phyloP scores from a whole-genome alignment of 768 basidiomycete species.

The Boletus bicolor region DNA sequence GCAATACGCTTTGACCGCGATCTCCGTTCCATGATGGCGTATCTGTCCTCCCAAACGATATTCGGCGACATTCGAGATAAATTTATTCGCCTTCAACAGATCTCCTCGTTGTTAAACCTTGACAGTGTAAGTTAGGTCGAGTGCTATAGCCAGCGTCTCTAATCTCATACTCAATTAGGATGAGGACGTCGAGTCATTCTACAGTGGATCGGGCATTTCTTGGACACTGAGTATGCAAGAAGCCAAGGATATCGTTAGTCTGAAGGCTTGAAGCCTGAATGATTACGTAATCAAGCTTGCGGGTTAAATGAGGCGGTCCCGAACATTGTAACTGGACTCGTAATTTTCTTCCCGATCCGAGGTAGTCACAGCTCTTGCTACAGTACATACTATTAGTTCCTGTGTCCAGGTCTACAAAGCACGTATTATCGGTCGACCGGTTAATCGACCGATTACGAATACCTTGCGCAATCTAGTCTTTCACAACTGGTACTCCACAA shows the following conservation, averaged over 20 bases:
- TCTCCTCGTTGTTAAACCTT: conserved; percentile 86
- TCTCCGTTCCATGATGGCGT: conserved; percentile 76
- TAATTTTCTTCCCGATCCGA: background rate
- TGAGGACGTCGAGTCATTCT: conserved; percentile 93
- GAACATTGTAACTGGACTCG: background rate
- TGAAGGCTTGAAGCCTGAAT: conserved; percentile 41
- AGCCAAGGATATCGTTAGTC: conserved; percentile 62
- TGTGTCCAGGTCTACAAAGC: no score
- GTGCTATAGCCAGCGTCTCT: background rate
- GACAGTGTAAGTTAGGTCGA: conserved; percentile 52
- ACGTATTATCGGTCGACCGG: background rate
- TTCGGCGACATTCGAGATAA: conserved; percentile 92
- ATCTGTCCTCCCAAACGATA: conserved; percentile 81
- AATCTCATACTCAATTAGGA: conserved; percentile 49
- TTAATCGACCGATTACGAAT: background rate
- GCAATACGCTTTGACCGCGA: conserved; percentile 95
- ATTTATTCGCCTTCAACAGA: conserved; percentile 88
- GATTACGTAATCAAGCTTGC: background rate
- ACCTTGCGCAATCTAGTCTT: background rate
- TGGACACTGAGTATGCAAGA: conserved; percentile 83
- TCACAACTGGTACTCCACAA: background rate
- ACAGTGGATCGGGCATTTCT: conserved; percentile 85
- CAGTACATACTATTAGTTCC: background rate
- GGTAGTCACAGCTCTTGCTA: no score
- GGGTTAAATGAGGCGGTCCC: background rate